Evolutionary conservation across 176 grass and related monocot species (phyloP).

Genomic region (Eleusine coracana): DNA sequence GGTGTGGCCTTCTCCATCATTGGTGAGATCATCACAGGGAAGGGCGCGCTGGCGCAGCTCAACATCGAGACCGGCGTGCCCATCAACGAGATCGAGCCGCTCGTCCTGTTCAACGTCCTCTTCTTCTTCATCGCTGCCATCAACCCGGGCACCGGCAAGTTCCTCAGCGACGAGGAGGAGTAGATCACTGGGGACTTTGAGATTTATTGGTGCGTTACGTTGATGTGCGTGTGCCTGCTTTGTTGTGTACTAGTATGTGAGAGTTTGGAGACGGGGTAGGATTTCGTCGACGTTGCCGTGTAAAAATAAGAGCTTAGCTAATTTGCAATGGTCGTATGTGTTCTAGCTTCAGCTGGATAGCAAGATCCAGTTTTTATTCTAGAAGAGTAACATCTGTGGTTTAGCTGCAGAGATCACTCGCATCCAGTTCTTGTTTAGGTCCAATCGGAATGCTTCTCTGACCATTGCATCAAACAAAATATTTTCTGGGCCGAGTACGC

Average conservation of each 20-base stretch:
- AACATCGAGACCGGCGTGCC: slow-evolving; percentile 75
- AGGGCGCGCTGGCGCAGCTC: slow-evolving; percentile 72
- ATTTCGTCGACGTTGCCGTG: neutral
- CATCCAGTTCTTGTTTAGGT: neutral
- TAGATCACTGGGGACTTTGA: neutral
- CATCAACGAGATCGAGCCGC: slow-evolving; percentile 68
- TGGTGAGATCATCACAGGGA: slow-evolving; percentile 70
- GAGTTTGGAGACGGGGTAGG: slow-evolving; percentile 17
- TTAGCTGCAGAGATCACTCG: neutral
- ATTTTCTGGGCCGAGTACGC: neutral
- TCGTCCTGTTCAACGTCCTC: slow-evolving; percentile 65
- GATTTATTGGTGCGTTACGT: neutral
- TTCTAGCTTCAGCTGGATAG: neutral
- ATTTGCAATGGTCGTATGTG: slow-evolving; percentile 10
- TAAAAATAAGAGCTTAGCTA: slow-evolving; percentile 49
- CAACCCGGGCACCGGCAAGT: slow-evolving; percentile 71
- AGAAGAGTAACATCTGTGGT: neutral
- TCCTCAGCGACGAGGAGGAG: slow-evolving; percentile 49
- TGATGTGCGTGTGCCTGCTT: neutral
- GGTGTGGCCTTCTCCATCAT: slow-evolving; percentile 77
- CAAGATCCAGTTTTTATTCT: neutral
- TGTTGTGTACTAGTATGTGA: slow-evolving; percentile 20
- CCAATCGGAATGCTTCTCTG: neutral
- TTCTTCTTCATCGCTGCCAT: slow-evolving; percentile 77
- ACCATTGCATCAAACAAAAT: neutral